A percentile compares a stretch with the other conserved stretches of the same genome.
Evolutionary conservation across 1,139 yeast species (phyloP).

Genomic region (Protomyces inouyei): DNA sequence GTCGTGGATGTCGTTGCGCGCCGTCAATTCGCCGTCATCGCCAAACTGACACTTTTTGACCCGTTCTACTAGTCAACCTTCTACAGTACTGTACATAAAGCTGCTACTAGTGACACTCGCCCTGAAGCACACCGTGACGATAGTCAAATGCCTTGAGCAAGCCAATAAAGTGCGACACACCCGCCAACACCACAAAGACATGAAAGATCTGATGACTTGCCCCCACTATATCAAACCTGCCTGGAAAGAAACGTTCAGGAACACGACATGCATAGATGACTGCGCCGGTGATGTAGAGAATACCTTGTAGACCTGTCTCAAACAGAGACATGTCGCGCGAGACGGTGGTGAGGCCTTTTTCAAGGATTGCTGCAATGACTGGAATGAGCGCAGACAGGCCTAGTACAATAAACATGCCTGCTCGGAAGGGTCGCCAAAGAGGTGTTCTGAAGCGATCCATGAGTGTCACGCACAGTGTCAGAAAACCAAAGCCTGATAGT

Average conservation of each 20-base stretch:
- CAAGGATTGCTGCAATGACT: constrained; percentile 48
- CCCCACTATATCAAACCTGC: constrained; percentile 35
- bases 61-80: background rate
- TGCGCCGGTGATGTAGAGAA: constrained; percentile 74
- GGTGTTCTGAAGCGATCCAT: constrained; percentile 62
- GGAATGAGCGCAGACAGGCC: constrained; percentile 79
- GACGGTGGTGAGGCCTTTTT: constrained; percentile 48
- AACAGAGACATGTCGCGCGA: constrained; percentile 50
- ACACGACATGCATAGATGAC: constrained; percentile 67
- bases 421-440: constrained; percentile 70
- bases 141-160: constrained; percentile 55
- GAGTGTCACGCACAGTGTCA: constrained; percentile 63
- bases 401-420: constrained; percentile 70
- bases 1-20: background rate
- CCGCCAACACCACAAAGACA: constrained; percentile 73
- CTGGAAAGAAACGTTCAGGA: constrained; percentile 71
- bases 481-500: constrained; percentile 53
- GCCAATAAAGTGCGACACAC: constrained; percentile 67
- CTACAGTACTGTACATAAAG: background rate
- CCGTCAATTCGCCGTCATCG: no score
- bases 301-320: constrained; percentile 67
- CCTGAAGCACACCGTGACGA: constrained; percentile 29
- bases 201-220: constrained; percentile 89
- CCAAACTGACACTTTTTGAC: no score
- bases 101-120: background rate